Evolutionary conservation across 768 basidiomycete species (phyloP), one percentile per base, ranked within the genome.

Genomic region (Pleurotus eryngii): DNA sequence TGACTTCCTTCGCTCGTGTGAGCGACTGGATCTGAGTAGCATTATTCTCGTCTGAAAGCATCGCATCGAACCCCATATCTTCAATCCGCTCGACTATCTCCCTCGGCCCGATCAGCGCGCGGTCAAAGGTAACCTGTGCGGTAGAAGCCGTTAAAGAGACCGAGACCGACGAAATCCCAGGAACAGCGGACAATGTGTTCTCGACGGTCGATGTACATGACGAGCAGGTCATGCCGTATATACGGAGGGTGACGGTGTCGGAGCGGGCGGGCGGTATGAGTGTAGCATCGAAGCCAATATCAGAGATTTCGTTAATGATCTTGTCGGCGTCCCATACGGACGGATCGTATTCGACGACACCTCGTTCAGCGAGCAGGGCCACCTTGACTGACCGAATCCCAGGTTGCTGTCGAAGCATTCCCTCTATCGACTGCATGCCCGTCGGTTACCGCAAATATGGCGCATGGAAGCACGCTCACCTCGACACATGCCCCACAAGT

Each of bases 361-460:
- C 96, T 12, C 96, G 86, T 70, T 99, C 96, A 11, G 97, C 93
- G 22, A 99, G 81, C n/a, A 99, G 81, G 20, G 95, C 95, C n/a
- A 99, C 95, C 67, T 94, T 93, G 59, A 97, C 74, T 9, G 88
- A 90, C 59, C 85, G 74, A 50, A 99, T 95, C n/a, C 97, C 97
- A n/a, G 84, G 74, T 69, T 95, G 92, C 15, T 76, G 77, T 65
- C 86, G 78, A 18, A 96, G 81, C 77, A 89, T 89, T 40, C 86
- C 84, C 68, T 96, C 94, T 57, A 95, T 95, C 12, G 90, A 84
- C 88, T 92, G 60, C 11, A 22, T 37, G 42, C 24, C 22, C 26
- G 7, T 15, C n/a, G 43, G 53, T 20, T n/a, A 24, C 14, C 24
- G 1, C n/a, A 30, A n/a, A 46, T 30, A 5, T 9, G 5, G 38